Base-by-base conservation (phyloP, 192 early-diverging fungal genomes). In the Radiomyces spectabilis region DNA sequence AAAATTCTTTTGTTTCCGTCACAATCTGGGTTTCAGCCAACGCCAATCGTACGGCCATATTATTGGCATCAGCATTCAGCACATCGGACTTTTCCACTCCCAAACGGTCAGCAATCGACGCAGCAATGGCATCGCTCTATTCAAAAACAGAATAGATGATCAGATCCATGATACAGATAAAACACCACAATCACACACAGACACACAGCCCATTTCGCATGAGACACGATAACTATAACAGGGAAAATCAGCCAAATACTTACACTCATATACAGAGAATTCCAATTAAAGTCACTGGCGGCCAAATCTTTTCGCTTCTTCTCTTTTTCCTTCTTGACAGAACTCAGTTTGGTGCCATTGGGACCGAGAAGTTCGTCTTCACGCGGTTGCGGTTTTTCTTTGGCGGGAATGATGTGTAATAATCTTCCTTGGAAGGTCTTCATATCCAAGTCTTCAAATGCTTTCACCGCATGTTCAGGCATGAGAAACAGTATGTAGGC, bases 21-120 rank as follows among this genome's bases (percentile, higher is more conserved):
- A 97, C 82, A 45, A 99, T 84, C 57, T 97, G 88, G 0, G 96
- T 97, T 74, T 99, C 96, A n/a, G 96, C 96, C 31, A 99, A 77
- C 1, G 96, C 94, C 51, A 99, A 74, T 21, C 93, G 78, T 3
- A 97, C 94, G 10, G 94, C 92, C 71, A 93, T 84, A 61, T 89
- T 87, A 41, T 96, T 92, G 12, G 76, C 71, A 27, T 93, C 86
- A 6, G 90, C 81, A 58, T 89, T 86, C 44, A 99, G 67, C 32
- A 99, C 85, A 18, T 97, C 93, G n/a, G 83, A 79, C 65, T 99
- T 99, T 51, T 79, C 73, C 19, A 99, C 86, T 32, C 79, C 85
- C 21, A 99, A 76, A 35, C 92, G 89, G 63, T 86, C 80, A n/a
- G 96, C 88, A 63, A 99, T 97, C 18, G 96, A 91, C 61, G 89